phyloP scores from a whole-genome alignment of 208 protist species.

The Kentomonas sorsogonicus region DNA sequence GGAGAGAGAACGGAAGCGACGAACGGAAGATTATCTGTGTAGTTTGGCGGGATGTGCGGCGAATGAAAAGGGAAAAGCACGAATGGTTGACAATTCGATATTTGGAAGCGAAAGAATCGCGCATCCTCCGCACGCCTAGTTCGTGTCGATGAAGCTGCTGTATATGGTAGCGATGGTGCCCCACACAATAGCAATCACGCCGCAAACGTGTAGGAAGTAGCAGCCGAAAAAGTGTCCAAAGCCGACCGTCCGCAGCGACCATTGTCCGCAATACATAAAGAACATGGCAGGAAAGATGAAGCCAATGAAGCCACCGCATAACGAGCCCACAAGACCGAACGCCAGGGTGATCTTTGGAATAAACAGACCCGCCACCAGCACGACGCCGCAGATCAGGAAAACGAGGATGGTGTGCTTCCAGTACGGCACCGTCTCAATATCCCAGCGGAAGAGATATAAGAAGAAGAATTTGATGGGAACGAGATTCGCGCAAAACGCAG shows the following conservation, averaged over 20 bases:
- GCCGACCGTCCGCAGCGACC: slow-evolving; percentile 22
- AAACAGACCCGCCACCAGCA: slow-evolving; percentile 40
- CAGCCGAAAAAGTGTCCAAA: slow-evolving; percentile 35
- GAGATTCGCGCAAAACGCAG: slow-evolving; percentile 59
- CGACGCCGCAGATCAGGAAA: slow-evolving; percentile 23
- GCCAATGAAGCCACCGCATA: slow-evolving; percentile 58
- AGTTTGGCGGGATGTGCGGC: no score
- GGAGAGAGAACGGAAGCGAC: no score
- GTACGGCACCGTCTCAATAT: slow-evolving; percentile 35
- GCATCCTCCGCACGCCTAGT: no score
- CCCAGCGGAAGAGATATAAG: slow-evolving; percentile 37
- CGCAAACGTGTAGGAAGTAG: slow-evolving; percentile 36
- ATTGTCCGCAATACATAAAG: slow-evolving; percentile 51
- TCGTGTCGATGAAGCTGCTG: slow-evolving; percentile 19
- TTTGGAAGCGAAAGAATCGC: no score
- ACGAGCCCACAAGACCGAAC: slow-evolving; percentile 34
- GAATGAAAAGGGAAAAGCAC: no score
- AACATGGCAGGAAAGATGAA: slow-evolving; percentile 55
- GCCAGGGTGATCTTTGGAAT: slow-evolving; percentile 33
- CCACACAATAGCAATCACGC: slow-evolving; percentile 31
- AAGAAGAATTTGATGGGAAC: slow-evolving; percentile 44
- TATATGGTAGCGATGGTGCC: slow-evolving; percentile 34
- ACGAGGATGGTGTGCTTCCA: slow-evolving; percentile 50
- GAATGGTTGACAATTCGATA: no score
- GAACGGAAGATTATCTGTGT: no score